Evolutionary conservation across 108 stramenopile species (phyloP).

Genomic region (Skeletonema costatum): DNA sequence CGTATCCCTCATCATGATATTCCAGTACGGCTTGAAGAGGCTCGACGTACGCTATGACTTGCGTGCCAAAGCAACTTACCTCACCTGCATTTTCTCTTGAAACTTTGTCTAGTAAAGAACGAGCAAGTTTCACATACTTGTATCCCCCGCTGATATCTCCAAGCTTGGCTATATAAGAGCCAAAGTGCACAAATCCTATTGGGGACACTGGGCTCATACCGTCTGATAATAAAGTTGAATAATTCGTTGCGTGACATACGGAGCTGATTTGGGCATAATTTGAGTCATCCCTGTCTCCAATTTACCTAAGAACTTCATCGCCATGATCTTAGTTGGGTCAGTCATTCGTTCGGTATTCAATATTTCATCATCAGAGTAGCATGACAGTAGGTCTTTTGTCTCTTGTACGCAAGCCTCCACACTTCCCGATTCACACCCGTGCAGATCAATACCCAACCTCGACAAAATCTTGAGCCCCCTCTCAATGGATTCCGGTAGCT

Average conservation of each 20-base stretch:
- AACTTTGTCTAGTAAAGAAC: neutral
- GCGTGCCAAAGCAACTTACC: neutral
- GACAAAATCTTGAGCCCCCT: neutral
- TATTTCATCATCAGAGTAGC: neutral
- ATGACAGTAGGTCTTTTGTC: neutral
- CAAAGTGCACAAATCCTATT: neutral
- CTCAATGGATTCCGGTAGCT: neutral
- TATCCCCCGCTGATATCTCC: no score
- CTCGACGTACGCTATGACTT: conserved; percentile 3
- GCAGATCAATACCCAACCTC: conserved; percentile 4
- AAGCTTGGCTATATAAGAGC: no score
- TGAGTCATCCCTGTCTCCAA: no score
- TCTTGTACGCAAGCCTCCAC: neutral
- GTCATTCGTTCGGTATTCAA: neutral
- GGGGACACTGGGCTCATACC: conserved; percentile 14
- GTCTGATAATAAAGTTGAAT: neutral
- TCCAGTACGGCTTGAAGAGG: neutral
- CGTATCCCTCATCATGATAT: no score
- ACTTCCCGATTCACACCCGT: neutral
- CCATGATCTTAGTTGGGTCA: no score
- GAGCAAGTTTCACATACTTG: no score
- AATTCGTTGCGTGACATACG: neutral
- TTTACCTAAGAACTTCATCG: no score
- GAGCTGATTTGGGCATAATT: no score
- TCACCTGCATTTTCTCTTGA: conserved; percentile 10